Conservation (phyloP, 2,329 filamentous ascomycete genomes). For the Ophiocordyceps unilateralis region DNA sequence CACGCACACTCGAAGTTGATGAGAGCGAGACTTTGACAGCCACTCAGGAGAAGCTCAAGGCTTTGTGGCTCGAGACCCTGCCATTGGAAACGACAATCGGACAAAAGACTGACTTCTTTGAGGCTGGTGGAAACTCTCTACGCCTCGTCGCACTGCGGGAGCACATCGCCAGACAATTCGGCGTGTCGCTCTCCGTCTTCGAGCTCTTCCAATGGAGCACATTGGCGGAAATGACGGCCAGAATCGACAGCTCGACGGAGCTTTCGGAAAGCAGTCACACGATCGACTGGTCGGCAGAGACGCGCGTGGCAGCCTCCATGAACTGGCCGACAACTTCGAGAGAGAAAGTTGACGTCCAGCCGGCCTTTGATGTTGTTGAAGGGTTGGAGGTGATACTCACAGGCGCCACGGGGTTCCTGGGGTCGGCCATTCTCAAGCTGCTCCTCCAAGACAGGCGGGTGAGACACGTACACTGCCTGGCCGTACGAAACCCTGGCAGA, state of each 20-base stretch:
- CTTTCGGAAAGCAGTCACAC: slow-evolving; percentile 1
- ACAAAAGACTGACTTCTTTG: slow-evolving; percentile 20
- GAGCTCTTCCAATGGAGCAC: slow-evolving; percentile 20
- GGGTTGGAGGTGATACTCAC: slow-evolving; percentile 1
- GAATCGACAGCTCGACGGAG: slow-evolving; percentile 6
- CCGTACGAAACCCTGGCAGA: slow-evolving; percentile 11
- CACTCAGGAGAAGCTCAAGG: slow-evolving; percentile 4
- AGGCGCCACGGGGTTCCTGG: slow-evolving; percentile 3
- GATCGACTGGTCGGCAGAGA: slow-evolving; percentile 13
- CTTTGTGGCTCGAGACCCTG: slow-evolving; percentile 3
- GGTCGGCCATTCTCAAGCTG: slow-evolving; percentile 1
- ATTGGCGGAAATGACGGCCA: slow-evolving; percentile 19
- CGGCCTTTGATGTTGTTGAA: not conserved
- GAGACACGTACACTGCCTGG: slow-evolving; percentile 23
- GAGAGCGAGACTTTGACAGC: slow-evolving; percentile 4
- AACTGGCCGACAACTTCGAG: not conserved
- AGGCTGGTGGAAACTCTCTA: slow-evolving; percentile 22
- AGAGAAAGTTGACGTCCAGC: not conserved
- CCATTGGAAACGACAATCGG: slow-evolving; percentile 2
- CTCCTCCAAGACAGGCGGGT: slow-evolving; percentile 11
- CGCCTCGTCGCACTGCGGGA: slow-evolving; percentile 19
- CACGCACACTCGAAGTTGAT: slow-evolving; percentile 1
- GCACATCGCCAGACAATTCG: slow-evolving; percentile 14
- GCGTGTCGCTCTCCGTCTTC: slow-evolving; percentile 11
- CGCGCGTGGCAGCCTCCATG: not conserved